These are phyloP conservation scores for Cystofilobasidium ferigula DNA, from an alignment of 768 basidiomycete species.

Conservation along the genomic window DNA sequence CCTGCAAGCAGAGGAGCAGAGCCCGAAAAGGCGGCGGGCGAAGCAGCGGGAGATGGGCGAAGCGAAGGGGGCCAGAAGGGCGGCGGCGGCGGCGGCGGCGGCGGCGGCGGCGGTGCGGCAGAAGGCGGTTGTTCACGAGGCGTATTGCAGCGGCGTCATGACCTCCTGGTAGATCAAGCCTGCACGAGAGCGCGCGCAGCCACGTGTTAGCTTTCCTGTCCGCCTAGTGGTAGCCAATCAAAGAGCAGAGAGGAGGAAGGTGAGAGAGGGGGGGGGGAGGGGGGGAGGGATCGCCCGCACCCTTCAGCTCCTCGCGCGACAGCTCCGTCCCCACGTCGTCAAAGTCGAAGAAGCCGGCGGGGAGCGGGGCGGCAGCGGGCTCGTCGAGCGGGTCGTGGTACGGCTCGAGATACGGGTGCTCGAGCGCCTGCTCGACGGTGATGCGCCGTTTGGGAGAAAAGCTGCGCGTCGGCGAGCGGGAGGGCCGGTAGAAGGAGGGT, in stretches of 20 bases:
- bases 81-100: too few species aligned
- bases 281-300: not conserved
- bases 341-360: constrained; percentile 23
- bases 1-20: too few species aligned
- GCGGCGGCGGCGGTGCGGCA: too few species aligned
- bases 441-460: constrained; percentile 74
- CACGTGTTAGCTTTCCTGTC: too few species aligned
- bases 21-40: too few species aligned
- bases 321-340: constrained; percentile 16
- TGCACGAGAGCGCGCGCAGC: not conserved
- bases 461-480: too few species aligned
- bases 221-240: too few species aligned
- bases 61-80: too few species aligned
- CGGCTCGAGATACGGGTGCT: constrained; percentile 78
- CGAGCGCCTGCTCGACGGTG: constrained; percentile 83
- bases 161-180: constrained; percentile 19
- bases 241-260: not conserved
- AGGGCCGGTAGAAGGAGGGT: too few species aligned
- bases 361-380: constrained; percentile 10
- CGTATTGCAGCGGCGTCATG: constrained; percentile 8
- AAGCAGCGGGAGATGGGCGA: too few species aligned
- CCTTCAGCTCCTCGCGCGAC: constrained; percentile 14
- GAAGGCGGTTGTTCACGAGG: not conserved
- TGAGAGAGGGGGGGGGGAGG: not conserved
- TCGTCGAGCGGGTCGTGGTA: constrained; percentile 25